Evolutionary conservation across 192 early-diverging fungal species (phyloP).

Genomic region (Coemansia aciculifera): DNA sequence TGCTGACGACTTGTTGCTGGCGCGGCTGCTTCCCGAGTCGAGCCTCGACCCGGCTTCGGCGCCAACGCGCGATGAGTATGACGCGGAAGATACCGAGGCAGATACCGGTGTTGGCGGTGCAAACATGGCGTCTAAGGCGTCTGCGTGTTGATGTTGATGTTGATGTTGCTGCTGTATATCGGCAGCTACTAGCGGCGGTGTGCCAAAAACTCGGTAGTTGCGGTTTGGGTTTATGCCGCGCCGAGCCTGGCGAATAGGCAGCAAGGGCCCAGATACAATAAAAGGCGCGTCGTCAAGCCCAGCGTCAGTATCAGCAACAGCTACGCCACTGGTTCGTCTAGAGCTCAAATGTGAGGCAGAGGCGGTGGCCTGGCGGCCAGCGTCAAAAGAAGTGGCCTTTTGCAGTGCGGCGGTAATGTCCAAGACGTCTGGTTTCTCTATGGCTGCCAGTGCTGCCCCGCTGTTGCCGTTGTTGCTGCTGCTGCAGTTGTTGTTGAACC

Average conservation of each 20-base stretch:
- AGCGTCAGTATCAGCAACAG: neutral
- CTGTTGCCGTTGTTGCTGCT: neutral
- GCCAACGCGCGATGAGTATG: constrained; percentile 28
- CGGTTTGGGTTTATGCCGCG: constrained; percentile 44
- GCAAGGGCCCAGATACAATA: constrained; percentile 46
- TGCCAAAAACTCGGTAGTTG: constrained; percentile 45
- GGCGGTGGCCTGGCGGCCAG: neutral
- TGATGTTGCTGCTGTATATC: constrained; percentile 15
- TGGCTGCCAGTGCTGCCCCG: constrained; percentile 9
- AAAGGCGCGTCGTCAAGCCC: constrained; percentile 37
- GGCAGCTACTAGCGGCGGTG: constrained; percentile 19
- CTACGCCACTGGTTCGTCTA: neutral
- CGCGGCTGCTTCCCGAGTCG: constrained; percentile 26
- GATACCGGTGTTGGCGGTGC: constrained; percentile 51
- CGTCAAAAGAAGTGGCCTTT: constrained; percentile 24
- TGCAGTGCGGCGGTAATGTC: neutral
- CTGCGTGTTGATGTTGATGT: constrained; percentile 8
- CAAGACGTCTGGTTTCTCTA: constrained; percentile 10
- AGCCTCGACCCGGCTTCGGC: constrained; percentile 14
- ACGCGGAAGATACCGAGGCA: constrained; percentile 36
- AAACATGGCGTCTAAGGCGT: constrained; percentile 15
- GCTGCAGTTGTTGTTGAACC: neutral
- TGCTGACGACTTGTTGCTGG: constrained; percentile 35
- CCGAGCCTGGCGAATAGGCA: constrained; percentile 44
- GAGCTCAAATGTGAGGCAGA: neutral